phyloP scores from a whole-genome alignment of 2,329 filamentous ascomycete genomes.

The Xylaria arbuscula region DNA sequence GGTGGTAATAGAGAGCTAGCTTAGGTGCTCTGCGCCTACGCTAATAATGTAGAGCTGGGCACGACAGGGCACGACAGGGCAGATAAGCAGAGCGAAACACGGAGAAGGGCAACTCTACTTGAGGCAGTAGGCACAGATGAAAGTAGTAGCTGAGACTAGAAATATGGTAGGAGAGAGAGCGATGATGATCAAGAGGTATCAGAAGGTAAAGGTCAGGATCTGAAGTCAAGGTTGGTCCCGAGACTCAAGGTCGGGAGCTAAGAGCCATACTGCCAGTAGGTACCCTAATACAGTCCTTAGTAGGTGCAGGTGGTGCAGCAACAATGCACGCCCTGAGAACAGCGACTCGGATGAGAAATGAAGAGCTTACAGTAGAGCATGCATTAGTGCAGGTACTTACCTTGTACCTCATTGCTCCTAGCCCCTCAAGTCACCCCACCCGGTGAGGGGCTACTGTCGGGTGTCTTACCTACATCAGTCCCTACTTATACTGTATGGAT shows the following conservation, averaged over 20 bases:
- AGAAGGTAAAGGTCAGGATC: neutral
- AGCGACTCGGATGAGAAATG: no score
- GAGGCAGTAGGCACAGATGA: neutral
- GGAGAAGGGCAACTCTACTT: neutral
- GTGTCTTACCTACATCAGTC: no score
- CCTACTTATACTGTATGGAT: neutral
- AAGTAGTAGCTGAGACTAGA: neutral
- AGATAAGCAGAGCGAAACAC: neutral
- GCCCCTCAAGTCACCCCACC: neutral
- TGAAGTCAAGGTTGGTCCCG: neutral
- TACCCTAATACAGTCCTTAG: neutral
- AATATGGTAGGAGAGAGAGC: no score
- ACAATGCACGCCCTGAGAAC: no score
- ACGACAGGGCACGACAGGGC: neutral
- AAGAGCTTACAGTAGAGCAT: no score
- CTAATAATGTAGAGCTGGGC: no score
- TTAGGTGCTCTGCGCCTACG: neutral
- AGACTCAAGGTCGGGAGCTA: conserved; percentile 6
- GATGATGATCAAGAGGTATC: neutral
- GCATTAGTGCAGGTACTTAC: no score
- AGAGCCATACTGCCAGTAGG: neutral
- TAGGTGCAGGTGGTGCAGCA: no score
- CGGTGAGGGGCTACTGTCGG: neutral
- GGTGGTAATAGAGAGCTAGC: neutral
- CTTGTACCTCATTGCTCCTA: no score